Evolutionary conservation across 2,329 filamentous ascomycete species (phyloP).

Genomic region (Aspergillus sp.): DNA sequence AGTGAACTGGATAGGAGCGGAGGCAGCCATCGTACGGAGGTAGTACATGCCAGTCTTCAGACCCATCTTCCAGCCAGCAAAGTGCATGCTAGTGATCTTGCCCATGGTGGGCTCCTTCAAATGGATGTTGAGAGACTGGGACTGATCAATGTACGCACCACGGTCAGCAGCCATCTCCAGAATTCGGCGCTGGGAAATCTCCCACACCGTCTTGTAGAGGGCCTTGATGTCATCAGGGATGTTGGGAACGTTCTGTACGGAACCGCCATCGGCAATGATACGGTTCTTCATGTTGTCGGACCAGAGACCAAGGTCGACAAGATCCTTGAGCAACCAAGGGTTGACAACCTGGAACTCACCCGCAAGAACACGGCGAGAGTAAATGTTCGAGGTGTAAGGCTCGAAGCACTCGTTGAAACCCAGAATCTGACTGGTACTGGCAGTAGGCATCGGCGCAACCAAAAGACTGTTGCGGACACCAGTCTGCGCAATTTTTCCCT

Average conservation of each 20-base stretch:
- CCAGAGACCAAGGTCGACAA: constrained; percentile 97
- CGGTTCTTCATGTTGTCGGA: constrained; percentile 99
- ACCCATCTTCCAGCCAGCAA: constrained; percentile 97
- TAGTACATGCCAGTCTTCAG: constrained; percentile 99
- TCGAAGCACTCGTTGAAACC: constrained; percentile 99
- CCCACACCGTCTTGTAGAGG: constrained; percentile 99
- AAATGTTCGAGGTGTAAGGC: constrained; percentile 99
- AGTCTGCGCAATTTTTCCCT: constrained; percentile 86
- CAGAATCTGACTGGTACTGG: constrained; percentile 94
- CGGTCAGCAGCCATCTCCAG: constrained; percentile 98
- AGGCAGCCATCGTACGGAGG: constrained; percentile 93
- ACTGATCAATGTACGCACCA: constrained; percentile 98
- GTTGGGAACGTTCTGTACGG: constrained; percentile 94
- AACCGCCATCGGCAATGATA: constrained; percentile 95
- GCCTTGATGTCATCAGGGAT: constrained; percentile 95
- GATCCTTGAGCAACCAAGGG: constrained; percentile 96
- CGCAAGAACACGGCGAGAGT: constrained; percentile 94
- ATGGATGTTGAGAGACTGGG: constrained; percentile 98
- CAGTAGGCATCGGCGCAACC: constrained; percentile 96
- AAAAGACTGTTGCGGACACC: constrained; percentile 95
- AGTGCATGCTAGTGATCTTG: constrained; percentile 99
- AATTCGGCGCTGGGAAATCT: constrained; percentile 93
- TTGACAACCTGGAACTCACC: constrained; percentile 99
- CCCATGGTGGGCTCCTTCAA: constrained; percentile 99
- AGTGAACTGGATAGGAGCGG: constrained; percentile 97